Conservation (phyloP, 305 asterid species). For the Ilex paraguariensis region DNA sequence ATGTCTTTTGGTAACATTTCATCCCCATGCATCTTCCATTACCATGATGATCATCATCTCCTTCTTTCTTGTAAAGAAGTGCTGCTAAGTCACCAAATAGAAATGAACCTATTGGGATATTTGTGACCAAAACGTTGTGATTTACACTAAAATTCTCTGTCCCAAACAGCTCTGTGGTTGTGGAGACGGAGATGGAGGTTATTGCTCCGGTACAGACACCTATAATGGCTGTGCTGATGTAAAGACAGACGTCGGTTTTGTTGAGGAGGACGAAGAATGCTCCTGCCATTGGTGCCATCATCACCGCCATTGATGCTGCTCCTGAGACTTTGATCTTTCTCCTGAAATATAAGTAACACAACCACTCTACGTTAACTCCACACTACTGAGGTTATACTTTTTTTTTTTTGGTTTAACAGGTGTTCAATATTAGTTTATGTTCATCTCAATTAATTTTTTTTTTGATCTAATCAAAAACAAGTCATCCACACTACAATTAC, state of each 20-base stretch:
- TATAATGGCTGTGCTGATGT: slow-evolving; percentile 57
- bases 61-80: slow-evolving; percentile 31
- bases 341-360: slow-evolving; percentile 22
- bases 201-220: slow-evolving; percentile 75
- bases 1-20: slow-evolving; percentile 52
- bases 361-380: too few species aligned
- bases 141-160: slow-evolving; percentile 64
- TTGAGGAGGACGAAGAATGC: slow-evolving; percentile 55
- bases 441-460: too few species aligned
- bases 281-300: slow-evolving; percentile 73
- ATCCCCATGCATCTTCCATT: slow-evolving; percentile 48
- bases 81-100: slow-evolving; percentile 78
- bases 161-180: slow-evolving; percentile 68
- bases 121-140: slow-evolving; percentile 66
- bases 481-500: too few species aligned
- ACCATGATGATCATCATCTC: slow-evolving; percentile 2
- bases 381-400: too few species aligned
- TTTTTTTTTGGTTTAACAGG: too few species aligned
- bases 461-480: too few species aligned
- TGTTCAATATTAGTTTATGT: too few species aligned
- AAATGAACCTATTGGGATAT: slow-evolving; percentile 78
- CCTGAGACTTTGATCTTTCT: slow-evolving; percentile 37
- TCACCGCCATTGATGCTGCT: slow-evolving; percentile 47
- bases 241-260: slow-evolving; percentile 23
- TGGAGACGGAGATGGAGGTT: slow-evolving; percentile 60